Evolutionary conservation across 1,139 yeast species (phyloP).

Genomic region (Hanseniaspora sp.): DNA sequence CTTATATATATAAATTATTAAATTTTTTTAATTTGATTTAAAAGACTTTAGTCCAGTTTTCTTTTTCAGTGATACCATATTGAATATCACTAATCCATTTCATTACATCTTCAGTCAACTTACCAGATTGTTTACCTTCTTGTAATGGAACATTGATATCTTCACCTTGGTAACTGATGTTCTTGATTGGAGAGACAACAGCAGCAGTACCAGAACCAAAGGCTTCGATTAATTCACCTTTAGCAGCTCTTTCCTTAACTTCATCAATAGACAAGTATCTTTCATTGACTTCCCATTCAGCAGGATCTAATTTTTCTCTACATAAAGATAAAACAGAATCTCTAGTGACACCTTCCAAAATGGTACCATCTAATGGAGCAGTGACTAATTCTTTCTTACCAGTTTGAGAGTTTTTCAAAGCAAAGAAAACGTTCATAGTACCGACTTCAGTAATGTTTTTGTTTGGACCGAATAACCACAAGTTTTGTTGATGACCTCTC

Average conservation of each 20-base stretch:
- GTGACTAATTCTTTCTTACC: conserved; percentile 90
- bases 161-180: conserved; percentile 67
- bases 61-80: conserved; percentile 65
- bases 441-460: conserved; percentile 91
- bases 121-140: conserved; percentile 70
- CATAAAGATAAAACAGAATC: conserved; percentile 73
- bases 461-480: conserved; percentile 92
- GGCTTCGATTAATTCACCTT: conserved; percentile 83
- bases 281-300: conserved; percentile 72
- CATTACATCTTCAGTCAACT: conserved; percentile 61
- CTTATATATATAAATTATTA: too few relatives aligned
- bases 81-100: conserved; percentile 82
- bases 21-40: conserved; percentile 38
- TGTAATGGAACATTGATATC: conserved; percentile 65
- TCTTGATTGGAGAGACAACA: conserved; percentile 83
- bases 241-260: conserved; percentile 60
- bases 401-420: conserved; percentile 51
- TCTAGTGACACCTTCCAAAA: conserved; percentile 92
- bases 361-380: conserved; percentile 94
- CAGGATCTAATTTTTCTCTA: conserved; percentile 56
- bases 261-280: conserved; percentile 73
- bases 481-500: conserved; percentile 85
- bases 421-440: conserved; percentile 90
- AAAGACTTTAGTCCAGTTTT: conserved; percentile 33
- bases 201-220: conserved; percentile 98